Evolutionary conservation across 2,329 filamentous ascomycete species (phyloP).

Genomic region (Xylaria polymorpha): DNA sequence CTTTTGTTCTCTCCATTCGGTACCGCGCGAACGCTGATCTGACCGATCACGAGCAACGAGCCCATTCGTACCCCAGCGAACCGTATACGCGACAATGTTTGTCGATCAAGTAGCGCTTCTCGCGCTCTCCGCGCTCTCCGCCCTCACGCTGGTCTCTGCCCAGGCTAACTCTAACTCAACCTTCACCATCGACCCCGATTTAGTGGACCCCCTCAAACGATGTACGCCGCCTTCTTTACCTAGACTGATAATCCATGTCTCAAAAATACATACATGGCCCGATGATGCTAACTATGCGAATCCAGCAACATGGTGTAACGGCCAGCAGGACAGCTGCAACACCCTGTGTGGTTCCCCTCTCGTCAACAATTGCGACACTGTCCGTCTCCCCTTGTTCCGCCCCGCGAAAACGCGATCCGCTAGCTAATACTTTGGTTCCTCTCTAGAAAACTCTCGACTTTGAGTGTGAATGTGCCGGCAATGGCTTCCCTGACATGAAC

Average conservation of each 20-base stretch:
- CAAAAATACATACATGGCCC: constrained; percentile 6
- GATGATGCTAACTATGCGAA: constrained; percentile 39
- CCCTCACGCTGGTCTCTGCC: constrained; percentile 56
- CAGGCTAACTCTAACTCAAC: constrained; percentile 55
- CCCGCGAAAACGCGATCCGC: background rate
- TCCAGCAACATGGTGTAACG: constrained; percentile 62
- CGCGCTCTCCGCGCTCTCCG: constrained; percentile 62
- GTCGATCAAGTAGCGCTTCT: constrained; percentile 52
- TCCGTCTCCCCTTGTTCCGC: constrained; percentile 50
- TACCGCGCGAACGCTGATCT: constrained; percentile 13
- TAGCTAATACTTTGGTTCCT: constrained; percentile 19
- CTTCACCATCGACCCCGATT: constrained; percentile 58
- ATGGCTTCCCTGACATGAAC: constrained; percentile 62
- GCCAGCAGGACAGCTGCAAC: constrained; percentile 62
- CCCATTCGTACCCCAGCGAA: background rate
- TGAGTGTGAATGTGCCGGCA: constrained; percentile 63
- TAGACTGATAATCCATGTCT: constrained; percentile 2
- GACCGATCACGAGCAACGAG: constrained; percentile 9
- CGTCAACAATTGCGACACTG: constrained; percentile 59
- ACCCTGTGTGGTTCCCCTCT: constrained; percentile 58
- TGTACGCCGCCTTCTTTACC: constrained; percentile 51
- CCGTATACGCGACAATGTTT: constrained; percentile 45
- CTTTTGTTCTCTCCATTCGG: constrained; percentile 23
- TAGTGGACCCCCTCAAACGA: constrained; percentile 47
- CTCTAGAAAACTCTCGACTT: constrained; percentile 55